These are phyloP conservation scores for Nannochloropsis granulata DNA, from an alignment of 108 stramenopile species.

Conservation along the genomic window DNA sequence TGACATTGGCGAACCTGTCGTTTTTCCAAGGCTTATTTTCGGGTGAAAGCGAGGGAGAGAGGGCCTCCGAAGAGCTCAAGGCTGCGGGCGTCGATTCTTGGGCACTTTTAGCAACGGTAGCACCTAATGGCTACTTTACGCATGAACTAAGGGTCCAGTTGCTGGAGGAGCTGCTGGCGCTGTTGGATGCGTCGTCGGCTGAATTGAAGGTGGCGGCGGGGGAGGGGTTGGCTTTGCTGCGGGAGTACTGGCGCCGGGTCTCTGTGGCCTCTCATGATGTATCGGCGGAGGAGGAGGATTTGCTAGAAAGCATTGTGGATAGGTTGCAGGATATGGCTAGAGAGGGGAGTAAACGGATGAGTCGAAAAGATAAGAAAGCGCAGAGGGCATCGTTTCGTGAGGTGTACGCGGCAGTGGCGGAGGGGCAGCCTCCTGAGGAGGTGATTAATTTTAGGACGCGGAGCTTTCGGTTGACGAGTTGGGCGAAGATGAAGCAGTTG, in stretches of 20 bases:
- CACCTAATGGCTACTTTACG: conserved; percentile 2
- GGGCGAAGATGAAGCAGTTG: conserved; percentile 28
- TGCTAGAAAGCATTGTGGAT: conserved; percentile 6
- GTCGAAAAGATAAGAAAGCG: conserved; percentile 15
- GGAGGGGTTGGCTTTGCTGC: conserved; percentile 17
- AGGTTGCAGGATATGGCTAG: background rate
- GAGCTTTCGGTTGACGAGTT: conserved; percentile 9
- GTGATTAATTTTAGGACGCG: conserved; percentile 17
- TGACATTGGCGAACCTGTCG: conserved; percentile 1
- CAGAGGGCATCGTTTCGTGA: conserved; percentile 21
- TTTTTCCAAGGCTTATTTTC: conserved; percentile 5
- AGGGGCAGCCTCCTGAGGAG: conserved; percentile 18
- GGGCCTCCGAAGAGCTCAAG: conserved; percentile 3
- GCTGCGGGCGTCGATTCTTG: conserved; percentile 17
- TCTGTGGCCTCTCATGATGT: background rate
- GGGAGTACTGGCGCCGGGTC: conserved; percentile 1
- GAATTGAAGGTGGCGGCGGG: conserved; percentile 18
- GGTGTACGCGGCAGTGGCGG: conserved; percentile 17
- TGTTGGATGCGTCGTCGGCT: conserved; percentile 5
- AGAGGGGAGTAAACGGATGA: background rate
- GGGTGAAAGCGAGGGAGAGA: conserved; percentile 7
- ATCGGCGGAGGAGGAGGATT: conserved; percentile 5
- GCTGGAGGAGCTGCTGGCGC: conserved; percentile 1
- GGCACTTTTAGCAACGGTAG: conserved; percentile 14
- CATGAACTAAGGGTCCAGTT: background rate